These are phyloP conservation scores for Apophysomyces elegans DNA, from an alignment of 371 early-diverging fungal species.

Conservation along the genomic window DNA sequence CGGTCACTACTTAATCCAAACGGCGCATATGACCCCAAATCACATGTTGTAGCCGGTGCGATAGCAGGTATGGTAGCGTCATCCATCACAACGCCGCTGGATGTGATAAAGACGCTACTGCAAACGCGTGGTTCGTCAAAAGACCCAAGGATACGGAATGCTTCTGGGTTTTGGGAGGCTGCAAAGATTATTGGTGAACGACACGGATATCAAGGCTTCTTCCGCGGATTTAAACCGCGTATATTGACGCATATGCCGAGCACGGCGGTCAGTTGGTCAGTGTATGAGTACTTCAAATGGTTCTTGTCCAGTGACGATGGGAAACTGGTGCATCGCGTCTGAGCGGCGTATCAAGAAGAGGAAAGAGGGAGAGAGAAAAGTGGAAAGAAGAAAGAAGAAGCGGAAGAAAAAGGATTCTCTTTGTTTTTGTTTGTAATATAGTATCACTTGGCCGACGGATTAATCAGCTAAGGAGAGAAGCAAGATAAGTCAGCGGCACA, in stretches of 20 bases:
- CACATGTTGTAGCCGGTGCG: conserved; percentile 87
- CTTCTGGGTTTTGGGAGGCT: conserved; percentile 73
- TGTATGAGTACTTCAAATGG: conserved; percentile 87
- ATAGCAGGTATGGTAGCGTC: conserved; percentile 88
- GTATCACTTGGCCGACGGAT: conserved; percentile 1
- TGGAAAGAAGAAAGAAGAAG: not conserved
- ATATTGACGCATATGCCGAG: conserved; percentile 87
- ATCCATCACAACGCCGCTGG: conserved; percentile 88
- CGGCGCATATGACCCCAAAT: conserved; percentile 76
- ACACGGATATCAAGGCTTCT: conserved; percentile 80
- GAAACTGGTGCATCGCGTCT: conserved; percentile 15
- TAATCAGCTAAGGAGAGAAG: not conserved
- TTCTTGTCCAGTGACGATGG: conserved; percentile 36
- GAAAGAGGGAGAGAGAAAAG: not conserved
- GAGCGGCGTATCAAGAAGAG: conserved; percentile 10
- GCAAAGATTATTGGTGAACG: conserved; percentile 71
- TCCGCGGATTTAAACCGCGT: conserved; percentile 78
- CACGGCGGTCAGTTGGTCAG: conserved; percentile 94
- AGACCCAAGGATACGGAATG: conserved; percentile 68
- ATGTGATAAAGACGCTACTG: conserved; percentile 91
- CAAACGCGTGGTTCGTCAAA: conserved; percentile 83
- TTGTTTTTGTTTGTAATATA: conserved; percentile 8
- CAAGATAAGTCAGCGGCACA: not conserved
- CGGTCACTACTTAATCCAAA: conserved; percentile 75
- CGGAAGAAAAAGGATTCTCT: not conserved